Evolutionary conservation across 192 early-diverging fungal species (phyloP), one percentile per base, ranked within the genome.

Genomic region (Pecoramyces ruminantium): DNA sequence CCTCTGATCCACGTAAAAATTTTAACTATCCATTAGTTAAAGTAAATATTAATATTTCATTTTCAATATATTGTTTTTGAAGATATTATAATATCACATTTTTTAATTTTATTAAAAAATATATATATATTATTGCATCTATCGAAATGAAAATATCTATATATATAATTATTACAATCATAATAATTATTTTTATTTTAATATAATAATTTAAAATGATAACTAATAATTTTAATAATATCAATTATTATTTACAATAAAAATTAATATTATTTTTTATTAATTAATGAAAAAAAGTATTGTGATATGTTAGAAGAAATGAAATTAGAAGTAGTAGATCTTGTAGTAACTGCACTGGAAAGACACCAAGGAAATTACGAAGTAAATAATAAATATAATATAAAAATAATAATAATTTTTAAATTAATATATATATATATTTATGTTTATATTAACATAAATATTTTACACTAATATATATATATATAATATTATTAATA

Each of bases 1-100:
- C 42, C 2, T 2, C 42, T 21, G 88, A 90, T 29, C 78, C 79
- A 17, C 82, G 89, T 29, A 86, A 83, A 42, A 86, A 86, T 77
- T 91, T 91, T 83, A 91, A 91, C 79, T 91, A 91, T 80, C 84
- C 90, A 25, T 83, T 91, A 12, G 89, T 91, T 28, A 86, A 86
- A 83, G 89, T 91, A 81, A 18, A 21, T 30, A 79, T 79, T 79
- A 14, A 51, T 13, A 2, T 28, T 29, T 29, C 28, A 78, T 4
- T 11, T n/a, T n/a, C n/a, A n/a, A n/a, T n/a, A n/a, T n/a, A n/a
- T n/a, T n/a, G n/a, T n/a, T n/a, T n/a, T n/a, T n/a, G n/a, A n/a
- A n/a, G n/a, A n/a, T n/a, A n/a, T n/a, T n/a, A n/a, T n/a, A n/a
- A n/a, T n/a, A n/a, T n/a, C n/a, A n/a, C n/a, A n/a, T n/a, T n/a